Conservation (phyloP, 345 rosid species). For the Eucalyptus leucophloia region DNA sequence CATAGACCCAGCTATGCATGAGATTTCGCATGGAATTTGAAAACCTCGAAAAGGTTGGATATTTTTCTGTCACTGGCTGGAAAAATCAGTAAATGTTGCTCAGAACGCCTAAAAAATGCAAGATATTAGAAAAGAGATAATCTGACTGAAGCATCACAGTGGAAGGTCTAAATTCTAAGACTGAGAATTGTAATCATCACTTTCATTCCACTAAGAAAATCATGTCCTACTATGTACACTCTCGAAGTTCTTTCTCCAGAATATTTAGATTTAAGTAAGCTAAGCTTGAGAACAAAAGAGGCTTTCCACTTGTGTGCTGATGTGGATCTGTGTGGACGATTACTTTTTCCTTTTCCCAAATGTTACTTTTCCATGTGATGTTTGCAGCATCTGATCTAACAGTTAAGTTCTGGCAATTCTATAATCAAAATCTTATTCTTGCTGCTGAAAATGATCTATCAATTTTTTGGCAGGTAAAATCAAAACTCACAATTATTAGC, state of each 20-base stretch:
- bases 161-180: background rate
- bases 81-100: background rate
- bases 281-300: background rate
- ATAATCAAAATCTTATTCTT: background rate
- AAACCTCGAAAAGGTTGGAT: background rate
- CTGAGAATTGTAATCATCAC: background rate
- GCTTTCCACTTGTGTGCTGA: background rate
- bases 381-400: background rate
- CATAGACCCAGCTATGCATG: background rate
- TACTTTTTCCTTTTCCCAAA: background rate
- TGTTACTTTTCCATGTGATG: background rate
- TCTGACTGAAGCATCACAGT: background rate
- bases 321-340: background rate
- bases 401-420: background rate
- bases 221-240: background rate
- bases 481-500: slow-evolving; percentile 72
- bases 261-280: background rate
- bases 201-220: background rate
- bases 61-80: background rate
- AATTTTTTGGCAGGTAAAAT: slow-evolving; percentile 65
- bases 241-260: background rate
- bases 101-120: background rate
- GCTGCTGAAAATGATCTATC: background rate
- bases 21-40: background rate
- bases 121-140: background rate